Base-by-base conservation (phyloP, 2,329 filamentous ascomycete genomes). In the Fusarium chlamydosporum region DNA sequence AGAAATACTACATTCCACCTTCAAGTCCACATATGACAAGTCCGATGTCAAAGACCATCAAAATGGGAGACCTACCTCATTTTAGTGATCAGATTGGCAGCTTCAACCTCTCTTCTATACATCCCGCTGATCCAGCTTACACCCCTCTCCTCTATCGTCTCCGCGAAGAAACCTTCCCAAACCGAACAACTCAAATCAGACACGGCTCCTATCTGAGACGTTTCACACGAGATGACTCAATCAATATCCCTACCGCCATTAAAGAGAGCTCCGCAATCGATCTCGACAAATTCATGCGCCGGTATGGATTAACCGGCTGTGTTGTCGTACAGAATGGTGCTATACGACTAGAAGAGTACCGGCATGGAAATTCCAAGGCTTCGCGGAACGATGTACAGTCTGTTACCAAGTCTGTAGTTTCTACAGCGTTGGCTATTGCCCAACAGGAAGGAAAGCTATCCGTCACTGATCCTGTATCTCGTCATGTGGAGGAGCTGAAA, bases 81-180 rank as follows among this genome's bases (percentile, higher is more conserved):
- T 12, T 60, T 7, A 51, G 65, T 26, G 61, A 70, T 18, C 15
- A 34, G 4, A 70, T 69, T 1, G 67, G 67, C 26, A 67, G 34
- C 7, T 69, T 69, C 7, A 46, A 27, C 34, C 46, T 69, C 12
- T 70, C 53, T 2, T 64, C 67, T 6, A 37, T 69, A 4, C 29
- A 53, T 18, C 31, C 62, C 4, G 57, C 57, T 8, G 57, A 56
- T 16, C 62, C 67, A 7, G 67, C 67, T 33, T 70, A 64, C 45
- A 69, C 67, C 16, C 67, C 67, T 16, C 67, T 69, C 53, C 62
- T 69, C 12, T 69, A 70, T 6, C 59, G 67, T 31, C 54, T 64
- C 2, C 62, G 67, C 3, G 67, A 69, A 51, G 67, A 69, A 38
- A 69, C 67, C 8, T 69, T 69, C 11, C 62, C 48, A 7, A 62